These are phyloP conservation scores for Hansenula sp. DNA, from an alignment of 1,139 yeast genomes.

Conservation along the genomic window DNA sequence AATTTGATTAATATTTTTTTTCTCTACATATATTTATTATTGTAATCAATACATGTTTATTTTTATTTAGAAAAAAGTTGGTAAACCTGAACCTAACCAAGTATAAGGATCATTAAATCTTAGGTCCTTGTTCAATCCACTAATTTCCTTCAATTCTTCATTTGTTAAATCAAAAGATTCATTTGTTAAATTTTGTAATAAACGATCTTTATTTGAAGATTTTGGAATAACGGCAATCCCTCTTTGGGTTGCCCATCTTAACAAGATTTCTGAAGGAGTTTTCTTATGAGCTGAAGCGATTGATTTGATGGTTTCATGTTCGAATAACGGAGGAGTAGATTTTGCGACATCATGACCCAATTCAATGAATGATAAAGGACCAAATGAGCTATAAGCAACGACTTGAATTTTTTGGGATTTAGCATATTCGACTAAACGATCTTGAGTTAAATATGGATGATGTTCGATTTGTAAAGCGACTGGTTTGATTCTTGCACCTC, in stretches of 20 bases:
- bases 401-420: slow-evolving; percentile 61
- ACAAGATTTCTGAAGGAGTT: slow-evolving; percentile 57
- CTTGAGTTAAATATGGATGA: slow-evolving; percentile 87
- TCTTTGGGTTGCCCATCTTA: slow-evolving; percentile 83
- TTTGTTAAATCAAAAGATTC: slow-evolving; percentile 50
- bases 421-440: slow-evolving; percentile 58
- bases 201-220: slow-evolving; percentile 60
- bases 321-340: slow-evolving; percentile 50
- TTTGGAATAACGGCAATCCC: slow-evolving; percentile 72
- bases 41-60: not conserved
- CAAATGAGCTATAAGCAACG: slow-evolving; percentile 85
- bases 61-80: slow-evolving; percentile 27
- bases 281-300: slow-evolving; percentile 55
- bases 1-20: no score
- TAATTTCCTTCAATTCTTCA: slow-evolving; percentile 50
- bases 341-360: slow-evolving; percentile 50
- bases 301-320: slow-evolving; percentile 43
- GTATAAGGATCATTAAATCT: slow-evolving; percentile 87
- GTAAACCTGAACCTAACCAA: slow-evolving; percentile 43
- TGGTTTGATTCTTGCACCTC: slow-evolving; percentile 71
- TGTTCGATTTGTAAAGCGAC: slow-evolving; percentile 75
- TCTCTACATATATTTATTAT: no score
- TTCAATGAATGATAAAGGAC: slow-evolving; percentile 73
- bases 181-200: slow-evolving; percentile 52
- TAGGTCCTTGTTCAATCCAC: slow-evolving; percentile 57